Conservation (phyloP, 2,329 filamentous ascomycete species). For the Venturia nashicola region DNA sequence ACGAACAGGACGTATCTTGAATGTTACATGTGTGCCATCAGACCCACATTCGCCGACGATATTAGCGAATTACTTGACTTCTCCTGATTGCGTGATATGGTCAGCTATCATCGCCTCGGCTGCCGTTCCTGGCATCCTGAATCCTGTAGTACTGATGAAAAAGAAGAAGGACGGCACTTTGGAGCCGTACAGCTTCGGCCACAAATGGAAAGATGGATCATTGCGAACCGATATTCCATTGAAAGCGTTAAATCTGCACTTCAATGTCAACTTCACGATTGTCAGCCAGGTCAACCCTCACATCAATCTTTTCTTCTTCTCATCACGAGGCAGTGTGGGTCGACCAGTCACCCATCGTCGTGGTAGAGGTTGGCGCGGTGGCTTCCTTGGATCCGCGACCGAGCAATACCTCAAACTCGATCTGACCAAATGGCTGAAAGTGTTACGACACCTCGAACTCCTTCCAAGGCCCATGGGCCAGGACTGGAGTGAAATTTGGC, state of each 20-base stretch:
- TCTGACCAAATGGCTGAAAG: slow-evolving; percentile 94
- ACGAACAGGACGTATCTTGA: slow-evolving; percentile 84
- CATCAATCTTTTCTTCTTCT: slow-evolving; percentile 98
- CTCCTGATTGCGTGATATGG: slow-evolving; percentile 96
- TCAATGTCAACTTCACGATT: slow-evolving; percentile 97
- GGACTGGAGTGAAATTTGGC: slow-evolving; percentile 94
- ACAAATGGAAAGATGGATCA: slow-evolving; percentile 98
- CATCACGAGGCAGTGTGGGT: slow-evolving; percentile 79
- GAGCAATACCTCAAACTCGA: slow-evolving; percentile 96
- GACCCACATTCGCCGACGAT: slow-evolving; percentile 91
- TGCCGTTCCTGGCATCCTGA: slow-evolving; percentile 89
- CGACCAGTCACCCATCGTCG: slow-evolving; percentile 87
- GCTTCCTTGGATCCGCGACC: slow-evolving; percentile 80
- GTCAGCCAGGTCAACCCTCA: slow-evolving; percentile 85
- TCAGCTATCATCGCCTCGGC: slow-evolving; percentile 90
- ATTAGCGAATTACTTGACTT: slow-evolving; percentile 87
- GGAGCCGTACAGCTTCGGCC: slow-evolving; percentile 86
- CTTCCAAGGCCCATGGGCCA: slow-evolving; percentile 82
- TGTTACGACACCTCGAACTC: slow-evolving; percentile 82
- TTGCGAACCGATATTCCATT: slow-evolving; percentile 91
- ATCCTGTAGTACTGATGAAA: slow-evolving; percentile 86
- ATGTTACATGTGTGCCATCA: slow-evolving; percentile 89
- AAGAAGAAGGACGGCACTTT: slow-evolving; percentile 68
- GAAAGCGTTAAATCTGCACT: slow-evolving; percentile 86
- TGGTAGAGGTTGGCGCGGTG: slow-evolving; percentile 89